These are phyloP conservation scores for Hemileccinum impolitum DNA, from an alignment of 768 basidiomycete species.

Conservation along the genomic window DNA sequence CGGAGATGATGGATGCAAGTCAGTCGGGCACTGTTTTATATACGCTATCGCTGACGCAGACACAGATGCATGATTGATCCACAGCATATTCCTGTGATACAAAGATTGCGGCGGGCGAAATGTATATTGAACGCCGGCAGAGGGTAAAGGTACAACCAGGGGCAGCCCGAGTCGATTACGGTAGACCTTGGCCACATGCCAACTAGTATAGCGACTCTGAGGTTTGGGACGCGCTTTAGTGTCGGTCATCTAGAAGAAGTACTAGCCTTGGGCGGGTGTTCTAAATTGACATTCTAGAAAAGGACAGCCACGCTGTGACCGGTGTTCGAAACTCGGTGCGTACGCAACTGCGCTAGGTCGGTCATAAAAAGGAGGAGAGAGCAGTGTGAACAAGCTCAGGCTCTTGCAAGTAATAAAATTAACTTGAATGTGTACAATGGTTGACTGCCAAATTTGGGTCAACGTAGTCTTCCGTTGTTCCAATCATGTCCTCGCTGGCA, in stretches of 20 bases:
- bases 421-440: too few species aligned
- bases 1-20: background rate
- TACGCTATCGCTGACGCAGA: background rate
- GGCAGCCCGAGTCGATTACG: slow-evolving; percentile 1
- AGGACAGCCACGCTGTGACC: slow-evolving; percentile 12
- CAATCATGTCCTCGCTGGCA: slow-evolving; percentile 56
- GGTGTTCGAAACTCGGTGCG: background rate
- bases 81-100: slow-evolving; percentile 28
- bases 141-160: background rate
- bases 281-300: slow-evolving; percentile 16
- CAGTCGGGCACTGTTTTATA: slow-evolving; percentile 11
- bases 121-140: background rate
- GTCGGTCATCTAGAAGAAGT: background rate
- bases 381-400: background rate
- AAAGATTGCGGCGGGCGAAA: background rate
- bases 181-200: slow-evolving; percentile 3
- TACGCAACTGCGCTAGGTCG: background rate
- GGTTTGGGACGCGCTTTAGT: slow-evolving; percentile 8
- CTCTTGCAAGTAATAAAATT: too few species aligned
- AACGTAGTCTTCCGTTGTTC: background rate
- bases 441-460: slow-evolving; percentile 14
- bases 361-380: background rate
- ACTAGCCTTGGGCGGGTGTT: slow-evolving; percentile 1
- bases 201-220: slow-evolving; percentile 22
- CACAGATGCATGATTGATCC: background rate